These are phyloP conservation scores for Ogataea ganodermae DNA, from an alignment of 805 yeast genomes.

Conservation along the genomic window DNA sequence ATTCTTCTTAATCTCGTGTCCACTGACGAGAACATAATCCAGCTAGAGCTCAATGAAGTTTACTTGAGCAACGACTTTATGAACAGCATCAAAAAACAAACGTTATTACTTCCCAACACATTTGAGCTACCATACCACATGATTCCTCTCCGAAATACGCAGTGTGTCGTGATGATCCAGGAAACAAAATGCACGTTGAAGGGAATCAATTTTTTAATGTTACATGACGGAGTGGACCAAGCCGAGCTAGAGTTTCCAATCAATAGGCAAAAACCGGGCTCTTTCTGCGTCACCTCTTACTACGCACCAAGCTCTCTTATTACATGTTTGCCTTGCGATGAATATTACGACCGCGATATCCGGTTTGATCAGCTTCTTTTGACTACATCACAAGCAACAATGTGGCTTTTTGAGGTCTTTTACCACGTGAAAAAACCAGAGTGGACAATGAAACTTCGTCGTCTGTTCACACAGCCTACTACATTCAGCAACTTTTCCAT, in stretches of 20 bases:
- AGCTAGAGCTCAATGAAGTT: slow-evolving; percentile 29
- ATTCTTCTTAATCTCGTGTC: slow-evolving; percentile 26
- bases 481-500: slow-evolving; percentile 26
- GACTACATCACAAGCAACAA: slow-evolving; percentile 21
- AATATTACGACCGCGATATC: slow-evolving; percentile 19
- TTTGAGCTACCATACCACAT: slow-evolving; percentile 33
- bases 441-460: slow-evolving; percentile 20
- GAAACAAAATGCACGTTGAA: slow-evolving; percentile 24
- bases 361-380: slow-evolving; percentile 33
- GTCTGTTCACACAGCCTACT: slow-evolving; percentile 27
- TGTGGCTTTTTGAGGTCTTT: slow-evolving; percentile 32
- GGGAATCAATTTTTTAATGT: slow-evolving; percentile 28
- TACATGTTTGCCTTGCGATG: slow-evolving; percentile 18
- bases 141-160: slow-evolving; percentile 28
- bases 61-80: slow-evolving; percentile 18
- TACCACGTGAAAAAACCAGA: slow-evolving; percentile 18
- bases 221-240: slow-evolving; percentile 32
- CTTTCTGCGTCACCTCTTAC: slow-evolving; percentile 23
- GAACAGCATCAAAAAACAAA: slow-evolving; percentile 21
- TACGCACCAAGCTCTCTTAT: slow-evolving; percentile 28
- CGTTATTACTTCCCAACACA: slow-evolving; percentile 25
- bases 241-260: slow-evolving; percentile 18
- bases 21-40: slow-evolving; percentile 26
- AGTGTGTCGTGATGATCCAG: slow-evolving; percentile 31
- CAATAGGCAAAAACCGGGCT: not conserved